Percentiles rank a stretch among this genome's conserved stretches.
Conservation (phyloP, 345 rosid genomes). For the Syzygium aromaticum region DNA sequence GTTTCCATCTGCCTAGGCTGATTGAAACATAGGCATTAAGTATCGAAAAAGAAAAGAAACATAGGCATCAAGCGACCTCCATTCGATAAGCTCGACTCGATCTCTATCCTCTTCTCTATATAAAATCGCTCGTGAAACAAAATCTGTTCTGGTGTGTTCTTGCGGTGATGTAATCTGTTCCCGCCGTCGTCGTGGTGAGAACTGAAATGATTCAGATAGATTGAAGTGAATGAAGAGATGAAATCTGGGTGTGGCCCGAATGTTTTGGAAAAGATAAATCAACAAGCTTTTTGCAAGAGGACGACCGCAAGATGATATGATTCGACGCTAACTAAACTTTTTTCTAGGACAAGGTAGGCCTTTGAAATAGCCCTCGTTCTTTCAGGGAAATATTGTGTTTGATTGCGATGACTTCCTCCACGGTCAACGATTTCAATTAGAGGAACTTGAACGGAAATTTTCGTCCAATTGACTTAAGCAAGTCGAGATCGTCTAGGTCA, state of each 20-base stretch:
- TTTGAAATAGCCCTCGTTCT: background rate
- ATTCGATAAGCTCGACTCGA: background rate
- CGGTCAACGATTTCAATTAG: background rate
- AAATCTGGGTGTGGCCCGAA: background rate
- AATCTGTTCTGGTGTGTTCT: background rate
- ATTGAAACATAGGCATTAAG: background rate
- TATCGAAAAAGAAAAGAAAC: background rate
- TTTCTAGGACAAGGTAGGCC: background rate
- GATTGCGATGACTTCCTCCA: background rate
- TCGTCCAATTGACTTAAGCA: background rate
- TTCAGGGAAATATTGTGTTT: background rate
- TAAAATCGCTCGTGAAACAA: background rate
- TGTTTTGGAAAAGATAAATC: background rate
- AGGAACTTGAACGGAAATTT: background rate
- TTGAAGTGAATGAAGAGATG: background rate
- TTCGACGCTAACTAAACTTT: background rate
- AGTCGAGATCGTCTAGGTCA: background rate
- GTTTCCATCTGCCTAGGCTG: background rate
- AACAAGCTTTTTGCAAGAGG: background rate
- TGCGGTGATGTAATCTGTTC: background rate
- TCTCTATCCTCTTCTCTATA: background rate
- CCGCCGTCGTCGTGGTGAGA: fast-evolving
- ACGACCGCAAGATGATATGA: background rate
- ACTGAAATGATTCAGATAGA: background rate
- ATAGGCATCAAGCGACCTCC: background rate